Evolutionary conservation across 2,329 filamentous ascomycete species (phyloP).

Genomic region (Fusarium vanettenii): DNA sequence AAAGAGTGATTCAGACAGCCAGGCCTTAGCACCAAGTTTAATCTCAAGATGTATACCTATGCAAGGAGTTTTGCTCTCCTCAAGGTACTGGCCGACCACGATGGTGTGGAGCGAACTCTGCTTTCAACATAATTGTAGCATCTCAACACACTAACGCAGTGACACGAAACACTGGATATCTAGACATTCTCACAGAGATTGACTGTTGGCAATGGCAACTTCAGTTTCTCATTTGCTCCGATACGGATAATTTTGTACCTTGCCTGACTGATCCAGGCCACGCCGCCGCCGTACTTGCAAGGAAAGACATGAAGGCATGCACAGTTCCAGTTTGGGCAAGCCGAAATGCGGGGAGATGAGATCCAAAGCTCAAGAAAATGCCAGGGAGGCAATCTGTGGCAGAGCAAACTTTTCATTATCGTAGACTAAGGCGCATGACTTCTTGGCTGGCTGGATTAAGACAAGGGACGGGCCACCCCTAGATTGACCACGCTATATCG

Average conservation of each 20-base stretch:
- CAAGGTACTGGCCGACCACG: not conserved
- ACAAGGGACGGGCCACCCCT: not conserved
- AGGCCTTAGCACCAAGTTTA: not conserved
- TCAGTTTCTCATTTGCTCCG: not conserved
- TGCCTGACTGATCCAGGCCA: not conserved
- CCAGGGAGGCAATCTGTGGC: not conserved
- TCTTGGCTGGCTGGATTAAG: not conserved
- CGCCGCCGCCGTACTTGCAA: not conserved
- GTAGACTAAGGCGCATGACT: not conserved
- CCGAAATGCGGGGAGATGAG: not conserved
- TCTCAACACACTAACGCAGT: not conserved
- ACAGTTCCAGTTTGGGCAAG: not conserved
- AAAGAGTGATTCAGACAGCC: not conserved
- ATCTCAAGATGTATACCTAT: not conserved
- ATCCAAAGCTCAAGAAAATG: not conserved
- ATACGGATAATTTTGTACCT: not conserved
- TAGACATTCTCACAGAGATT: not conserved
- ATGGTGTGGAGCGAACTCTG: too few species aligned
- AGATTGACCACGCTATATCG: not conserved
- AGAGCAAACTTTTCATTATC: not conserved
- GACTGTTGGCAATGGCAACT: too few species aligned
- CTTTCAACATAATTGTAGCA: not conserved
- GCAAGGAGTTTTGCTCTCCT: not conserved
- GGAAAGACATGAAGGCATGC: not conserved
- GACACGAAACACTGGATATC: not conserved